phyloP scores from a whole-genome alignment of 352 stramenopile genomes.

The Phytophthora citricola region DNA sequence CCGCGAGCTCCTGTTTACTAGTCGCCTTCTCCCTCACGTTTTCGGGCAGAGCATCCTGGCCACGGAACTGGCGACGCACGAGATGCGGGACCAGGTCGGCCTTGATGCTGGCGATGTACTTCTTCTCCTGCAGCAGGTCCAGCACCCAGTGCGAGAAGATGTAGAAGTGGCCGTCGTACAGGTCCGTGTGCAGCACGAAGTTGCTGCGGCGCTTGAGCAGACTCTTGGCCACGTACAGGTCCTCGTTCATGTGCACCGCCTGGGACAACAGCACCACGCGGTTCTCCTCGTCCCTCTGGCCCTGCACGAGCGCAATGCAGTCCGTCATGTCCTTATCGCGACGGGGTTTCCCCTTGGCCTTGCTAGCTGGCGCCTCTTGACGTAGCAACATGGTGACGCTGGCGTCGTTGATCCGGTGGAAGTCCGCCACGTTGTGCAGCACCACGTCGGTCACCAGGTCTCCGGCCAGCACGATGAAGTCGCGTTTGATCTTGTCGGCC shows the following conservation, averaged over 20 bases:
- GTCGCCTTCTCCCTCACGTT: conserved; percentile 63
- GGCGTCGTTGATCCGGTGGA: conserved; percentile 84
- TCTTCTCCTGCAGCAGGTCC: conserved; percentile 80
- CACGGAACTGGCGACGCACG: conserved; percentile 81
- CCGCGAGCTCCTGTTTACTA: conserved; percentile 63
- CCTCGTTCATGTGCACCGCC: conserved; percentile 83
- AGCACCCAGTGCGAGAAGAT: conserved; percentile 88
- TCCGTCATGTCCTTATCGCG: conserved; percentile 86
- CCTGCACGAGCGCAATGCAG: conserved; percentile 73
- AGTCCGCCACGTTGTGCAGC: conserved; percentile 83
- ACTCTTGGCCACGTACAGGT: conserved; percentile 80
- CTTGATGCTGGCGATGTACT: conserved; percentile 88
- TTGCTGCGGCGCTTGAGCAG: conserved; percentile 76
- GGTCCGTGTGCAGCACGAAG: conserved; percentile 79
- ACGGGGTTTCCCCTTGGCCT: conserved; percentile 69
- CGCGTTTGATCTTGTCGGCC: conserved; percentile 77
- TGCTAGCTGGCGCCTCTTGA: conserved; percentile 42
- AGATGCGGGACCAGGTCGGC: conserved; percentile 81
- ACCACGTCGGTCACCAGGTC: conserved; percentile 84
- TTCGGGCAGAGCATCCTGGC: conserved; percentile 57
- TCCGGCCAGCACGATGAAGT: conserved; percentile 85
- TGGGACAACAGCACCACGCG: conserved; percentile 76
- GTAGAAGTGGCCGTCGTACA: conserved; percentile 88
- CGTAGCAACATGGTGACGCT: conserved; percentile 87
- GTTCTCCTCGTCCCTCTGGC: conserved; percentile 52